phyloP scores from a whole-genome alignment of 352 stramenopile species.

The Phytophthora idaei region DNA sequence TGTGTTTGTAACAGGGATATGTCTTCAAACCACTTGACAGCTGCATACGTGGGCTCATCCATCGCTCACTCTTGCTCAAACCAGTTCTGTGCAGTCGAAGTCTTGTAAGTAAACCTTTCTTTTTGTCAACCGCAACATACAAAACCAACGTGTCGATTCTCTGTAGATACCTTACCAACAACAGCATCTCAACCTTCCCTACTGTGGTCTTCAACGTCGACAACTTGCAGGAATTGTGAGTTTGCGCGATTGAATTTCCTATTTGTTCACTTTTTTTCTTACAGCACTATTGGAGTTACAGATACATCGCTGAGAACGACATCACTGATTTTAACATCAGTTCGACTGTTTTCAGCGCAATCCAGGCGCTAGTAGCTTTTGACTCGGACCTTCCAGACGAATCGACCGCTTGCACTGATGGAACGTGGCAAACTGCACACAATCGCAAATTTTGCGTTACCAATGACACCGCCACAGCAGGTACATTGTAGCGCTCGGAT shows the following conservation, averaged over 20 bases:
- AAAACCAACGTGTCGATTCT: slow-evolving; percentile 12
- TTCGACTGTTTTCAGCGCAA: slow-evolving; percentile 31
- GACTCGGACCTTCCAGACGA: slow-evolving; percentile 29
- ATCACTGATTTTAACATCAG: slow-evolving; percentile 48
- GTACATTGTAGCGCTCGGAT: slow-evolving; percentile 7
- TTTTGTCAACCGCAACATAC: not conserved
- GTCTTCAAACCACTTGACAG: slow-evolving; percentile 43
- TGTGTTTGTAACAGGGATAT: slow-evolving; percentile 37
- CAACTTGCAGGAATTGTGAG: slow-evolving; percentile 42
- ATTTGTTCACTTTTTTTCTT: not conserved
- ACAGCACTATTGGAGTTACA: not conserved
- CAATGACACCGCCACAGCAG: slow-evolving; percentile 12
- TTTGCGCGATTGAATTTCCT: not conserved
- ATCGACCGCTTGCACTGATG: slow-evolving; percentile 20
- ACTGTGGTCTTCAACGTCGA: slow-evolving; percentile 42
- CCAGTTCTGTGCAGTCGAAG: slow-evolving; percentile 31
- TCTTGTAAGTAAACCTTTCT: slow-evolving; percentile 26
- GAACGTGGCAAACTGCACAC: slow-evolving; percentile 40
- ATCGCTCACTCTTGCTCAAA: slow-evolving; percentile 28
- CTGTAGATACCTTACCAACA: slow-evolving; percentile 44
- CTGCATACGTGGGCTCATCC: slow-evolving; percentile 37
- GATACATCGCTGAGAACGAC: slow-evolving; percentile 39
- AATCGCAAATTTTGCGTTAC: slow-evolving; percentile 40
- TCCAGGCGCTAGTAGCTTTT: slow-evolving; percentile 30
- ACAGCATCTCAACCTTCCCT: slow-evolving; percentile 35